Evolutionary conservation across 1,284 basidiomycete genomes (phyloP).

Genomic region (Fistulina hepatica): DNA sequence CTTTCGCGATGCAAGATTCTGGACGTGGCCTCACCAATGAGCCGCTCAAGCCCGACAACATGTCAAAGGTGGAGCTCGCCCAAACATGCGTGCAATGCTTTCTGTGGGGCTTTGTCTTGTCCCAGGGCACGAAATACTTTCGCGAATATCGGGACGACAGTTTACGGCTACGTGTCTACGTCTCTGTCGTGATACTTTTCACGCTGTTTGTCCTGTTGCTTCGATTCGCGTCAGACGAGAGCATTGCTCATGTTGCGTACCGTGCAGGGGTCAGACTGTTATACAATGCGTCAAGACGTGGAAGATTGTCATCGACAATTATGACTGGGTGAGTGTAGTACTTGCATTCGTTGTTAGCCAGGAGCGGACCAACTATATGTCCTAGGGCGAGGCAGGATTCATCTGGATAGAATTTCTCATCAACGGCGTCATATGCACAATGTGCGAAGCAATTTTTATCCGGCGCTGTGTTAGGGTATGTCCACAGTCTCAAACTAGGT

Average conservation of each 20-base stretch:
- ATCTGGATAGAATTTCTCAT: constrained; percentile 35
- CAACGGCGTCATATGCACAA: constrained; percentile 34
- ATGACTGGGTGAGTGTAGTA: constrained; percentile 29
- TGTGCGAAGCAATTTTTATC: constrained; percentile 38
- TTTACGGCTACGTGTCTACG: constrained; percentile 29
- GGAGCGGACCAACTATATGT: neutral
- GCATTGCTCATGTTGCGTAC: neutral
- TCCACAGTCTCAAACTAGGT: constrained; percentile 1
- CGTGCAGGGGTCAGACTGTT: constrained; percentile 32
- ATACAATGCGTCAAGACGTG: constrained; percentile 40
- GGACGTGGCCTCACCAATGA: constrained; percentile 1
- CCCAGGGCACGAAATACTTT: constrained; percentile 36
- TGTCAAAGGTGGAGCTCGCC: constrained; percentile 25
- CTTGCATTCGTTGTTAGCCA: constrained; percentile 1
- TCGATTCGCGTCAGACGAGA: neutral
- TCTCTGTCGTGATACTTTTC: constrained; percentile 28
- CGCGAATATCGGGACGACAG: constrained; percentile 33
- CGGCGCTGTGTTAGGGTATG: constrained; percentile 39
- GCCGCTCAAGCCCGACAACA: constrained; percentile 19
- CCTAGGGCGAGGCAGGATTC: constrained; percentile 28
- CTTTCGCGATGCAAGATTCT: too few relatives aligned
- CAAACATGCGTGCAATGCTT: constrained; percentile 35
- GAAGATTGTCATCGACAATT: constrained; percentile 27
- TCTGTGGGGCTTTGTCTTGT: constrained; percentile 35
- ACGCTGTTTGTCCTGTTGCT: constrained; percentile 29